These are phyloP conservation scores for Lecanicillium sp. DNA, from an alignment of 2,329 filamentous ascomycete genomes.

Conservation along the genomic window DNA sequence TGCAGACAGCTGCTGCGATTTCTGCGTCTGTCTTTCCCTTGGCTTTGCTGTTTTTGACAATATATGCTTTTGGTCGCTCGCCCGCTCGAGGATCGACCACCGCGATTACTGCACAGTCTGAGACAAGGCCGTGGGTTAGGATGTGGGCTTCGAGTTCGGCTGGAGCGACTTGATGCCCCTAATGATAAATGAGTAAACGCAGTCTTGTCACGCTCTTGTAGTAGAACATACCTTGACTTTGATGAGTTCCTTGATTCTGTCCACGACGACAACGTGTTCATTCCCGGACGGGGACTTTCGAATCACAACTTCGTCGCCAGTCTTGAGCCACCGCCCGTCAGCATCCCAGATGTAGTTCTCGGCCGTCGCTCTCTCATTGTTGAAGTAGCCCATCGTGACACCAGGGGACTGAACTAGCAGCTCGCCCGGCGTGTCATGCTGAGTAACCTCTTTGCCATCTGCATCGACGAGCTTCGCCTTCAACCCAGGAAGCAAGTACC, in stretches of 20 bases:
- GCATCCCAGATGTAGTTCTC: conserved; percentile 66
- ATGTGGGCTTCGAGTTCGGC: conserved; percentile 72
- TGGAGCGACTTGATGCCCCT: conserved; percentile 72
- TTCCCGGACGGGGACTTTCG: conserved; percentile 54
- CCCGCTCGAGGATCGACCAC: conserved; percentile 51
- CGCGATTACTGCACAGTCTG: conserved; percentile 70
- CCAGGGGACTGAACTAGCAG: conserved; percentile 72
- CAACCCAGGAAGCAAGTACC: conserved; percentile 55
- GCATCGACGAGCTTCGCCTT: conserved; percentile 56
- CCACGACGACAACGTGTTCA: conserved; percentile 79
- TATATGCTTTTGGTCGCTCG: conserved; percentile 55
- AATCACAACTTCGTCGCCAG: conserved; percentile 76
- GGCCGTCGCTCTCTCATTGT: conserved; percentile 73
- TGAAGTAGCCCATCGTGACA: conserved; percentile 74
- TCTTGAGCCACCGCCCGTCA: conserved; percentile 69
- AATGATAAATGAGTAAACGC: too few relatives aligned
- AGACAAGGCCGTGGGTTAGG: conserved; percentile 60
- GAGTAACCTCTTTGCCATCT: conserved; percentile 61
- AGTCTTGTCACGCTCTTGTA: background rate
- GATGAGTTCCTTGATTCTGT: conserved; percentile 64
- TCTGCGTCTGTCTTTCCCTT: conserved; percentile 48
- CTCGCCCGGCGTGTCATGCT: conserved; percentile 68
- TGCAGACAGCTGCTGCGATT: conserved; percentile 40
- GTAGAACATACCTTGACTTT: conserved; percentile 58
- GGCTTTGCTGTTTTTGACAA: conserved; percentile 42